phyloP scores from a whole-genome alignment of 495 filamentous ascomycete genomes.

The Aspergillus nidulans region DNA sequence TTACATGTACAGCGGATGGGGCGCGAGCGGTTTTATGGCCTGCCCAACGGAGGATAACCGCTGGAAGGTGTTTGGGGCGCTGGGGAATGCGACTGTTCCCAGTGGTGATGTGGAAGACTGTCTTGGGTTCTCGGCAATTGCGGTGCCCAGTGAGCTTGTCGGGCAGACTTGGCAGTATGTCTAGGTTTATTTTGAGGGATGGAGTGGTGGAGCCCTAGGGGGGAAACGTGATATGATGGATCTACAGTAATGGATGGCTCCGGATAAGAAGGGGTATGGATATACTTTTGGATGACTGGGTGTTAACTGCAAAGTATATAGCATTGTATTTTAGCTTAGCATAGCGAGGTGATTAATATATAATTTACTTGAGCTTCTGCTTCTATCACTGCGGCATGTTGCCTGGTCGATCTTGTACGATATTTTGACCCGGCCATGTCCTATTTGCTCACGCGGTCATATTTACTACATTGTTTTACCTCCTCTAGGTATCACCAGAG shows the following conservation, averaged over 20 bases:
- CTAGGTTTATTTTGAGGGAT: slow-evolving; percentile 15
- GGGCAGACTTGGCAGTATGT: slow-evolving; percentile 41
- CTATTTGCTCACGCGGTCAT: too few species aligned
- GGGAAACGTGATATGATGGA: too few species aligned
- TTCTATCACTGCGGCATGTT: too few species aligned
- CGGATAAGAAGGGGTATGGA: background rate
- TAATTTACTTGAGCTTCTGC: background rate
- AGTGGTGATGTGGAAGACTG: slow-evolving; percentile 33
- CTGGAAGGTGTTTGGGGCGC: slow-evolving; percentile 43
- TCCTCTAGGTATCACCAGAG: too few species aligned
- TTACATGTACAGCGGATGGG: slow-evolving; percentile 29
- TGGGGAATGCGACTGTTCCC: slow-evolving; percentile 39
- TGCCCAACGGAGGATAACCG: slow-evolving; percentile 34
- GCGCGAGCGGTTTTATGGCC: slow-evolving; percentile 39
- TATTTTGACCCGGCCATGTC: too few species aligned
- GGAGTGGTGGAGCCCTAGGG: background rate
- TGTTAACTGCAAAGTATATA: background rate
- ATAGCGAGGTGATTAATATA: background rate
- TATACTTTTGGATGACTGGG: background rate
- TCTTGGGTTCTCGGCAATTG: slow-evolving; percentile 37
- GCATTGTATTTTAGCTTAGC: background rate
- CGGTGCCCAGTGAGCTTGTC: slow-evolving; percentile 19
- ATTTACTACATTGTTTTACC: too few species aligned
- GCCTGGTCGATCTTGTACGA: too few species aligned
- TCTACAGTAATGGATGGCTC: too few species aligned